A percentile compares a stretch with the other conserved stretches of the same genome.
Evolutionary conservation across 441 rosid genomes (phyloP).

Genomic region (Dalechampia spathulata): DNA sequence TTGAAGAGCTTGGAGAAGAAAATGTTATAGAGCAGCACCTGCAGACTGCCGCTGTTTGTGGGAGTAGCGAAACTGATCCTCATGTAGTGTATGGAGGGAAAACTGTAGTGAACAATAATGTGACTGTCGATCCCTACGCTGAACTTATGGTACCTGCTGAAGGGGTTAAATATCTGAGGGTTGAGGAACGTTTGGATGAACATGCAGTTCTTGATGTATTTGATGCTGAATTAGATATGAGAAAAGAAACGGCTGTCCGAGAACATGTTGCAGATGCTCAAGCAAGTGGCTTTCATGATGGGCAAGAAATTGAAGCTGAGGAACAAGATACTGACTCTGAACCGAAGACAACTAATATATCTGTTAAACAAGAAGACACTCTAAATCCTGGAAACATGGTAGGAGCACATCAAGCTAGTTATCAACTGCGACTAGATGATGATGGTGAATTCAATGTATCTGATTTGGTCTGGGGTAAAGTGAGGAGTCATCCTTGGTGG

Average conservation of each 20-base stretch:
- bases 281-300: constrained; percentile 21
- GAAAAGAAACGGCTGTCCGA: constrained; percentile 28
- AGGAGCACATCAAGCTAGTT: constrained; percentile 27
- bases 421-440: constrained; percentile 33
- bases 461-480: constrained; percentile 84
- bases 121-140: not conserved
- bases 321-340: constrained; percentile 28
- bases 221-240: constrained; percentile 19
- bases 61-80: constrained; percentile 1
- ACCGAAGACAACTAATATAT: constrained; percentile 12
- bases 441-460: constrained; percentile 48
- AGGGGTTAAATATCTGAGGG: constrained; percentile 15
- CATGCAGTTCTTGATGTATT: constrained; percentile 14
- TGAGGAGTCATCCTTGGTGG: constrained; percentile 84
- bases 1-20: constrained; percentile 13
- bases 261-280: constrained; percentile 30
- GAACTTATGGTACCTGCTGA: constrained; percentile 14
- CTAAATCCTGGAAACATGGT: constrained; percentile 14
- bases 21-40: constrained; percentile 13
- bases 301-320: constrained; percentile 32
- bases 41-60: constrained; percentile 8
- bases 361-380: constrained; percentile 17
- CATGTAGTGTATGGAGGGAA: constrained; percentile 8
- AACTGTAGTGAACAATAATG: not conserved
- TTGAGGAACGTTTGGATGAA: constrained; percentile 20